Evolutionary conservation across 495 filamentous ascomycete species (phyloP), one percentile per base, ranked within the genome.

Genomic region (Lindgomyces ingoldianus): DNA sequence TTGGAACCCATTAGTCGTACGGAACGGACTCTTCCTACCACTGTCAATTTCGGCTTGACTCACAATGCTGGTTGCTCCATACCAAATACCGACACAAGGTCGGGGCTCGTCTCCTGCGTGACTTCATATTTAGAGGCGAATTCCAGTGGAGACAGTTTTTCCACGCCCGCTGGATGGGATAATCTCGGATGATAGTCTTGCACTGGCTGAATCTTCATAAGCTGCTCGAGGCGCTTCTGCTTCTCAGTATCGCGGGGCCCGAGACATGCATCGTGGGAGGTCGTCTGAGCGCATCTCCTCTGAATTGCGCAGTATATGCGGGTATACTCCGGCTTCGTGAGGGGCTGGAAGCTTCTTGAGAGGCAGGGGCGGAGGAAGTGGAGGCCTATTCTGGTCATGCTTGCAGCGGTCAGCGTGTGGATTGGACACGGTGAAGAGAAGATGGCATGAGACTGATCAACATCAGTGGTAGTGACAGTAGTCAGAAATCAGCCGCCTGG

Each of bases 1-100:
- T 89, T 90, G 69, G 81, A 85, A 58, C 83, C 86, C 53, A 81
- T 79, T 61, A 77, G 79, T 72, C 84, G 84, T 68, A 78, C 77
- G 49, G 81, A 81, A 75, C 74, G 79, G 65, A 91, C 80, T 72
- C 88, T 89, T 78, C 88, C 88, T 90, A 54, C 9, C 47, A 25
- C 58, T 11, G 50, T 73, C 52, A 83, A 65, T 9, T 53, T 26
- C 36, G 10, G 29, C 3, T 39, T 39, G 57, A 67, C 36, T 33
- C 19, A 22, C 9, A 10, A 18, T 36, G 4, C 14, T 4, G 44
- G 33, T 18, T 53, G 16, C 1, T 41, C 6, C 53, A 25, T 70
- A 72, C 70, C 65, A 30, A 68, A 59, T 6, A 68, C 65, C 30
- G 51, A 58, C 1, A 67, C 64, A 45, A 54, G 22, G 42, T 62